A percentile compares a stretch with the other conserved stretches of the same genome.
These are phyloP conservation scores for Lasiosphaeria miniovina DNA, from an alignment of 495 filamentous ascomycete genomes.

Conservation along the genomic window DNA sequence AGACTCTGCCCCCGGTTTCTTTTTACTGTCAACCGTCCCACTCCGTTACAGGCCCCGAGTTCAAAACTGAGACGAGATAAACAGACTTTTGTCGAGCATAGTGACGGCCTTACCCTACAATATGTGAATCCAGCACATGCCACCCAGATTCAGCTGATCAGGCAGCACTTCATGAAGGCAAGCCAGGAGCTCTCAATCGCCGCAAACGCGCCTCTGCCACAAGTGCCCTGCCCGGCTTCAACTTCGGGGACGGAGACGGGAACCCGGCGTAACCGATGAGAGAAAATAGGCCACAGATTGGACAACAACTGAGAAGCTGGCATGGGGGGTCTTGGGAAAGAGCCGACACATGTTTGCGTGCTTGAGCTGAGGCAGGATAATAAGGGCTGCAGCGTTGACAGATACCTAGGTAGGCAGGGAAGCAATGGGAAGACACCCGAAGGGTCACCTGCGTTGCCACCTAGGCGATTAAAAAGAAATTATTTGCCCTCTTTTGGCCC, in stretches of 20 bases:
- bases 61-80: neutral
- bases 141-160: slow-evolving; percentile 29
- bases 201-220: slow-evolving; percentile 15
- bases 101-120: slow-evolving; percentile 47
- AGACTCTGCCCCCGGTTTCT: neutral
- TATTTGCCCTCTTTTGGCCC: too few relatives aligned
- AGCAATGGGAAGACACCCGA: too few relatives aligned
- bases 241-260: neutral
- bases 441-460: too few relatives aligned
- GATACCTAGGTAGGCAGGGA: too few relatives aligned
- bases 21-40: neutral
- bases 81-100: slow-evolving; percentile 38
- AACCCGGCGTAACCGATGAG: neutral
- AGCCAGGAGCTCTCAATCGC: slow-evolving; percentile 16
- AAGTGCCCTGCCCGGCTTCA: slow-evolving; percentile 14
- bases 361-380: too few relatives aligned
- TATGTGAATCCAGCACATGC: slow-evolving; percentile 48
- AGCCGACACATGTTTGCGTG: too few relatives aligned
- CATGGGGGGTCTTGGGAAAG: too few relatives aligned
- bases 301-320: too few relatives aligned
- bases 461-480: too few relatives aligned
- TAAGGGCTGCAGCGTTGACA: too few relatives aligned
- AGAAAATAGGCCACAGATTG: too few relatives aligned
- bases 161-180: slow-evolving; percentile 29
- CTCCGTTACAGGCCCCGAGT: neutral